Evolutionary conservation across 768 basidiomycete genomes (phyloP), one percentile per base, ranked within the genome.

Genomic region (Naganishia vishniacii): DNA sequence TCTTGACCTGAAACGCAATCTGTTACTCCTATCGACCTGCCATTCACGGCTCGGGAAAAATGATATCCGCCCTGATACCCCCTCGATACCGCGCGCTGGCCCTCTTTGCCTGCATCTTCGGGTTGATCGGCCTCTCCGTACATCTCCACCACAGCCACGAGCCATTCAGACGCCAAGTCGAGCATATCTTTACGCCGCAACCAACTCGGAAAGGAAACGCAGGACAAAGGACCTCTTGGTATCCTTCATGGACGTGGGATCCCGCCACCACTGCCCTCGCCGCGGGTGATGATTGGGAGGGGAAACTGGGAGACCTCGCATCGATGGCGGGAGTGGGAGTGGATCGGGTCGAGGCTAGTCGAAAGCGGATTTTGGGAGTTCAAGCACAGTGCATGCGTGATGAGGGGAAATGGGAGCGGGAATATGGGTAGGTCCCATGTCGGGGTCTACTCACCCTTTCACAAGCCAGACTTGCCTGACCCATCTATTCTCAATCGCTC

Each of bases 361-460:
- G 61, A 37, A 58, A 18, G 42, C 41, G 63, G 45, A 45, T 58
- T 25, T 16, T 25, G n/a, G 56, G 31, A 18, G 31, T 58, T 29
- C 63, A 58, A 25, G 32, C 28, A 8, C 42, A 58, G 23, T 59
- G 51, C 20, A 34, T 32, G 18, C 28, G 45, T 9, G 45, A 58
- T 26, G 31, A 58, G 18, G 26, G 41, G 7, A 34, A 25, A 8
- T 59, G 63, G 56, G 46, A 32, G 16, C 26, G 42, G 13, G 25
- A 59, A 40, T 64, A 58, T 25, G 53, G 63, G 49, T 64, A 32
- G 40, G 51, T 29, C 26, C 20, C 3, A 12, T 51, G 25, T n/a
- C 61, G n/a, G n/a, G n/a, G n/a, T n/a, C 8, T 48, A 61, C 9
- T 23, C 25, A 23, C 29, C 47, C 28, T 23, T 44, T n/a, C 28